Conservation (phyloP, 345 rosid species). For the Pugionium dolabratum region DNA sequence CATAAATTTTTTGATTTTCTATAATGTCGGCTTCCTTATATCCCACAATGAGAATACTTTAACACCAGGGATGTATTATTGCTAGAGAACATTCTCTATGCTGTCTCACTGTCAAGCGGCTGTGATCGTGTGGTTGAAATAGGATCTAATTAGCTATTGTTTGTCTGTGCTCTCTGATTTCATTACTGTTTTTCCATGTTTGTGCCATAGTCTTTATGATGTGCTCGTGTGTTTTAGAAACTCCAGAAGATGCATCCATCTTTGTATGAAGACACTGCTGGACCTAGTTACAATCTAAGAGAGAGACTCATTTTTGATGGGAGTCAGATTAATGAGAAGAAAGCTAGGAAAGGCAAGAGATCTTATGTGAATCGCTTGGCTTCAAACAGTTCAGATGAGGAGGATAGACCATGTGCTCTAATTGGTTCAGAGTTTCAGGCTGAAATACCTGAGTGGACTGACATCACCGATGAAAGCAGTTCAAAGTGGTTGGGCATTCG, state of each 20-base stretch:
- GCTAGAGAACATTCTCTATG: neutral
- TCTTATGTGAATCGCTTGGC: slow-evolving; percentile 27
- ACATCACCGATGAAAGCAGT: slow-evolving; percentile 51
- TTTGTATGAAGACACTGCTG: slow-evolving; percentile 66
- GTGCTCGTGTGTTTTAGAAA: slow-evolving; percentile 48
- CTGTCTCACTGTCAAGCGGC: neutral
- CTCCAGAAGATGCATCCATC: slow-evolving; percentile 76
- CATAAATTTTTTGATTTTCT: neutral
- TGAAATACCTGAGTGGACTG: slow-evolving; percentile 69
- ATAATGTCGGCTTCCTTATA: neutral
- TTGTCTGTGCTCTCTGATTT: slow-evolving; percentile 12
- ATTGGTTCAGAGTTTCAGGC: slow-evolving; percentile 75
- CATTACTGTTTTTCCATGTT: slow-evolving; percentile 13
- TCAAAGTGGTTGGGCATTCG: slow-evolving; percentile 74
- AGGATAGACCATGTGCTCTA: slow-evolving; percentile 41
- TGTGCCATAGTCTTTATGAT: neutral
- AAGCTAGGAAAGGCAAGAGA: slow-evolving; percentile 28
- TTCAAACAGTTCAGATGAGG: slow-evolving; percentile 41
- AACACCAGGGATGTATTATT: slow-evolving; percentile 1
- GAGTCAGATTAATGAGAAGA: slow-evolving; percentile 23
- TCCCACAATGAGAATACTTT: neutral
- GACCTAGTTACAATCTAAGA: slow-evolving; percentile 69
- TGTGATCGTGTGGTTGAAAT: slow-evolving; percentile 7
- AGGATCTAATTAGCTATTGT: slow-evolving; percentile 15
- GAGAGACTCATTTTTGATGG: slow-evolving; percentile 50